A percentile compares a stretch with the other conserved stretches of the same genome.
phyloP scores from a whole-genome alignment of 2,329 filamentous ascomycete genomes.

The Xylariaceae sp. region DNA sequence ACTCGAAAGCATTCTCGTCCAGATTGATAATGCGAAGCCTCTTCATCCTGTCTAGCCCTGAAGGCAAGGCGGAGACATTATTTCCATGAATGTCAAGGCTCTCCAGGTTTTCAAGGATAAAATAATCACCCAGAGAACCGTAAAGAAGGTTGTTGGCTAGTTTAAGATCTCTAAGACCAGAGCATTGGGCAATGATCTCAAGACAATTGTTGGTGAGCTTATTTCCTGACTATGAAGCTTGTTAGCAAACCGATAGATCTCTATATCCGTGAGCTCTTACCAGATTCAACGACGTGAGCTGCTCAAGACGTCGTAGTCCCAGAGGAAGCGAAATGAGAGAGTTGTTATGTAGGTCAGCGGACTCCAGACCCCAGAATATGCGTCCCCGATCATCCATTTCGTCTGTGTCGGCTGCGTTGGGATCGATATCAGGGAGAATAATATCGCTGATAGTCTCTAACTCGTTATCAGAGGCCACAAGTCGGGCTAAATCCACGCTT shows the following conservation, averaged over 20 bases:
- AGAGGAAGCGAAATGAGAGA: slow-evolving; percentile 67
- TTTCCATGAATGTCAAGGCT: slow-evolving; percentile 81
- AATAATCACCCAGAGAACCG: slow-evolving; percentile 62
- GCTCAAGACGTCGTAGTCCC: slow-evolving; percentile 69
- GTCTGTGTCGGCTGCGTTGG: slow-evolving; percentile 46
- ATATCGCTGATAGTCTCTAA: slow-evolving; percentile 69
- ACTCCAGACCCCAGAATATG: slow-evolving; percentile 79
- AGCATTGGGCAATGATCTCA: slow-evolving; percentile 71
- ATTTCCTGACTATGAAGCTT: slow-evolving; percentile 67
- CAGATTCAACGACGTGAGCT: slow-evolving; percentile 79
- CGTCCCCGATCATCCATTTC: slow-evolving; percentile 66
- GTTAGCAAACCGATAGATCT: slow-evolving; percentile 22
- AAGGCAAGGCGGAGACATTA: slow-evolving; percentile 68
- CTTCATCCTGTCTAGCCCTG: slow-evolving; percentile 62
- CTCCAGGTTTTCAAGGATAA: slow-evolving; percentile 70
- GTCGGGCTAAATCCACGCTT: slow-evolving; percentile 78
- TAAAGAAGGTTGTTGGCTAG: slow-evolving; percentile 74
- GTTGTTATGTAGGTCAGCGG: slow-evolving; percentile 85
- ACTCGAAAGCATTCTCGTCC: slow-evolving; percentile 72
- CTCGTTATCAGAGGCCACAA: slow-evolving; percentile 89
- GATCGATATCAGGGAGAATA: slow-evolving; percentile 72
- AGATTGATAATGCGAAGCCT: slow-evolving; percentile 75
- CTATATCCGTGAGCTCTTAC: slow-evolving; percentile 42
- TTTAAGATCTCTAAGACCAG: slow-evolving; percentile 72
- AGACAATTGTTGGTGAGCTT: slow-evolving; percentile 70